Conservation (phyloP, 257 asterid species). For the Sherardia arvensis region DNA sequence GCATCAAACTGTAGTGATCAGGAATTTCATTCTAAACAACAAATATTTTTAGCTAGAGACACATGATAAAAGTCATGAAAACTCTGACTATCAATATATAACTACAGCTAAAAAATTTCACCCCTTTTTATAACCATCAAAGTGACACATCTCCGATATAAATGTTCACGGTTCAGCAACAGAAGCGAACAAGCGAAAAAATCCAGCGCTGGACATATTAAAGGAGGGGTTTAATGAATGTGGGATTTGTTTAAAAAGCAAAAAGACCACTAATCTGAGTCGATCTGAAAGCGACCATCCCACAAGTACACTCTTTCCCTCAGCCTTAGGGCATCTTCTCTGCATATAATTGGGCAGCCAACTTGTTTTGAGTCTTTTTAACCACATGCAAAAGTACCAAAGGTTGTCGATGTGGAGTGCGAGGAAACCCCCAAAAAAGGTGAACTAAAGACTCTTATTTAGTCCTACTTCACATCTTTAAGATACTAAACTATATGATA, state of each 20-base stretch:
- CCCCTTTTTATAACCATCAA: too few relatives aligned
- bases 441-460: constrained; percentile 21
- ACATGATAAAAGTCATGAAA: too few relatives aligned
- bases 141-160: too few relatives aligned
- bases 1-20: too few relatives aligned
- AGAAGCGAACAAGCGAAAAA: too few relatives aligned
- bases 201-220: too few relatives aligned
- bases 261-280: neutral
- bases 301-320: neutral
- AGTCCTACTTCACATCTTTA: neutral
- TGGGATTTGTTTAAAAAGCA: neutral
- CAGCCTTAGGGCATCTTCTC: neutral
- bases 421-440: constrained; percentile 9
- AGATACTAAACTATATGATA: too few relatives aligned
- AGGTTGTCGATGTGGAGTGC: constrained; percentile 9
- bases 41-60: too few relatives aligned
- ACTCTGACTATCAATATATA: too few relatives aligned
- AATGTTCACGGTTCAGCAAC: too few relatives aligned
- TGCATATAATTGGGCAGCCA: constrained; percentile 38
- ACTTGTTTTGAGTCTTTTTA: neutral
- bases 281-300: constrained; percentile 37
- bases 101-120: too few relatives aligned
- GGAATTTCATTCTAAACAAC: too few relatives aligned
- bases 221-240: neutral
- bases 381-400: constrained; percentile 23